phyloP scores from a whole-genome alignment of 768 basidiomycete genomes.

The Pisolithus marmoratus region DNA sequence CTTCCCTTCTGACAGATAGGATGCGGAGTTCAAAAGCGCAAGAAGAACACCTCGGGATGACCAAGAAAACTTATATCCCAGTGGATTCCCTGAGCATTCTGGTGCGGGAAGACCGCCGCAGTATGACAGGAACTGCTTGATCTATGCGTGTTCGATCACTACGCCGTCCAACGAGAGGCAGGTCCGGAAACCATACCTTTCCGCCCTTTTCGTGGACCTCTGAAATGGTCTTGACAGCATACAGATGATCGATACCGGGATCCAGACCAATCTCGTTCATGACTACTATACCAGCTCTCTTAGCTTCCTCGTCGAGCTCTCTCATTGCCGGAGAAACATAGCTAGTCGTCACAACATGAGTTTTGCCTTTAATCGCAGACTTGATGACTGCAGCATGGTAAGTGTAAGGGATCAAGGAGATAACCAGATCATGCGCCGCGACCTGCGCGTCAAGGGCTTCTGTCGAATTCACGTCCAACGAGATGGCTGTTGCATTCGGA shows the following conservation, averaged over 20 bases:
- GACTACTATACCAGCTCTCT: constrained; percentile 86
- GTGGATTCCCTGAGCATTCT: constrained; percentile 86
- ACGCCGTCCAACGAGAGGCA: background rate
- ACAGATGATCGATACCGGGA: constrained; percentile 91
- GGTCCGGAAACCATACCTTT: constrained; percentile 49
- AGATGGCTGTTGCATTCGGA: constrained; percentile 63
- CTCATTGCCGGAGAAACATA: constrained; percentile 92
- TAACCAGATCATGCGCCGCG: constrained; percentile 85
- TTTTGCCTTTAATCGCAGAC: constrained; percentile 77
- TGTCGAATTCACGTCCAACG: constrained; percentile 74
- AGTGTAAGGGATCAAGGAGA: constrained; percentile 95
- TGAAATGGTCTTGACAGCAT: constrained; percentile 88
- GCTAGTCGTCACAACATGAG: constrained; percentile 92
- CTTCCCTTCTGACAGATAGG: constrained; percentile 66
- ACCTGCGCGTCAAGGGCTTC: constrained; percentile 74
- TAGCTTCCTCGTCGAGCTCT: constrained; percentile 73
- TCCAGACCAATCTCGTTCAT: constrained; percentile 98
- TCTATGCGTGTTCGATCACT: constrained; percentile 33
- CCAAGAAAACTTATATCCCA: constrained; percentile 99
- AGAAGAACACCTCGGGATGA: constrained; percentile 93
- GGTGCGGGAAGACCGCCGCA: constrained; percentile 96
- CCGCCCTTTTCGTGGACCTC: constrained; percentile 95
- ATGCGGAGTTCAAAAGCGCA: constrained; percentile 86
- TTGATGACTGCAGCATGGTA: constrained; percentile 87
- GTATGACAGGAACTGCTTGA: constrained; percentile 90